Conservation (phyloP, 345 rosid genomes). For the Zanthoxylum bungeanum region DNA sequence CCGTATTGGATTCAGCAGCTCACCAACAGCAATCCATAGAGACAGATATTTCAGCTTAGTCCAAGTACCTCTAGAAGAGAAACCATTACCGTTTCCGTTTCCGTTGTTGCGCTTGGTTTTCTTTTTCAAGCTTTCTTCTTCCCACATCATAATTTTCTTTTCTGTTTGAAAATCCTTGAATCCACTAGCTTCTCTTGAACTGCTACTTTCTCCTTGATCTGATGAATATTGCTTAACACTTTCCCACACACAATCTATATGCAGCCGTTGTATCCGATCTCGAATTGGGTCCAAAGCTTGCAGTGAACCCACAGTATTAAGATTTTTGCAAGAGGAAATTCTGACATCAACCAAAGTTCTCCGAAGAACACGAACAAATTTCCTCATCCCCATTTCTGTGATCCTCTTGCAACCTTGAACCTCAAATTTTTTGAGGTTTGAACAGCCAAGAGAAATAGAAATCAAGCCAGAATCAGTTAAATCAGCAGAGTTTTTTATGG, state of each 20-base stretch:
- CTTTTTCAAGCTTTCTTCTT: constrained; percentile 35
- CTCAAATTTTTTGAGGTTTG: constrained; percentile 58
- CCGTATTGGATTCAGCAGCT: constrained; percentile 55
- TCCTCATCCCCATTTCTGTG: constrained; percentile 62
- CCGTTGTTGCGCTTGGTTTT: constrained; percentile 38
- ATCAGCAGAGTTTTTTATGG: constrained; percentile 59
- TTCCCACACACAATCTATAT: constrained; percentile 85
- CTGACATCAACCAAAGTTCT: constrained; percentile 62
- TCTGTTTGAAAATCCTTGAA: neutral
- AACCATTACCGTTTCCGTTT: constrained; percentile 36
- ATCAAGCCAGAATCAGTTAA: constrained; percentile 78
- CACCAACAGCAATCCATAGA: constrained; percentile 73
- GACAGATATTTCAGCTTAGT: constrained; percentile 60
- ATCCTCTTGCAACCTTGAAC: constrained; percentile 78
- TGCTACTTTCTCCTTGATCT: constrained; percentile 21
- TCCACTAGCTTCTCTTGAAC: neutral
- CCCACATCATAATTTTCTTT: neutral
- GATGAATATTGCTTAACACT: constrained; percentile 13
- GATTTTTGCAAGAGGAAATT: constrained; percentile 67
- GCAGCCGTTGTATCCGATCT: constrained; percentile 59
- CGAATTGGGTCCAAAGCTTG: constrained; percentile 63
- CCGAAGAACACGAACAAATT: constrained; percentile 42
- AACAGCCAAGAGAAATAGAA: constrained; percentile 73
- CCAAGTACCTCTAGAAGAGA: constrained; percentile 51
- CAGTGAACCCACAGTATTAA: constrained; percentile 45